Evolutionary conservation across 345 rosid species (phyloP).

Genomic region (Atalantia buxifolia): DNA sequence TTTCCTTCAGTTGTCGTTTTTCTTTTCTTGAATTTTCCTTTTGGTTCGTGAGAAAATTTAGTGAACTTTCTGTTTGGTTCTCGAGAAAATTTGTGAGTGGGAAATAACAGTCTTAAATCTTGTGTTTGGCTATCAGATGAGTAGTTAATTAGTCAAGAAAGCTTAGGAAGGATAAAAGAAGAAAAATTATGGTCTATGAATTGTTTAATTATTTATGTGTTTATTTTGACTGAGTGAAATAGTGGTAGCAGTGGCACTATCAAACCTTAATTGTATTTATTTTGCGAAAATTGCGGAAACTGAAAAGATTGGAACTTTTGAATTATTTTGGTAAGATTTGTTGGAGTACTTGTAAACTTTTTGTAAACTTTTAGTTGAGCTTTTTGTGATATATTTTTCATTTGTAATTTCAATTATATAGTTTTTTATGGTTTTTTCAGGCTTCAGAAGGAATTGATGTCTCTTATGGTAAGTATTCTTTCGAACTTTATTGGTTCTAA

Average conservation of each 20-base stretch:
- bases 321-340: neutral
- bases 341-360: neutral
- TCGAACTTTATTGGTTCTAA: neutral
- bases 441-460: slow-evolving; percentile 67
- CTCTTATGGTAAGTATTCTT: slow-evolving; percentile 50
- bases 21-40: neutral
- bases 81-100: neutral
- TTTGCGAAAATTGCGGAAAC: neutral
- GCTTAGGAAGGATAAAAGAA: neutral
- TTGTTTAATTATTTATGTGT: neutral
- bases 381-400: neutral
- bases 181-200: neutral
- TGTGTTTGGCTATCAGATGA: neutral
- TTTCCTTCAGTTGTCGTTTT: neutral
- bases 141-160: neutral
- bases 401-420: neutral
- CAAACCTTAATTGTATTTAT: neutral
- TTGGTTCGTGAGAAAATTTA: too few species aligned
- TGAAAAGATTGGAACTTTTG: neutral
- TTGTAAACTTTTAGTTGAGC: neutral
- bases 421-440: slow-evolving; percentile 25
- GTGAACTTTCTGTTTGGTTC: too few species aligned
- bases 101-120: too few species aligned
- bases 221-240: neutral
- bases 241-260: neutral